Base-by-base conservation (phyloP, 495 filamentous ascomycete species). In the Penicillium psychrofluorescens region DNA sequence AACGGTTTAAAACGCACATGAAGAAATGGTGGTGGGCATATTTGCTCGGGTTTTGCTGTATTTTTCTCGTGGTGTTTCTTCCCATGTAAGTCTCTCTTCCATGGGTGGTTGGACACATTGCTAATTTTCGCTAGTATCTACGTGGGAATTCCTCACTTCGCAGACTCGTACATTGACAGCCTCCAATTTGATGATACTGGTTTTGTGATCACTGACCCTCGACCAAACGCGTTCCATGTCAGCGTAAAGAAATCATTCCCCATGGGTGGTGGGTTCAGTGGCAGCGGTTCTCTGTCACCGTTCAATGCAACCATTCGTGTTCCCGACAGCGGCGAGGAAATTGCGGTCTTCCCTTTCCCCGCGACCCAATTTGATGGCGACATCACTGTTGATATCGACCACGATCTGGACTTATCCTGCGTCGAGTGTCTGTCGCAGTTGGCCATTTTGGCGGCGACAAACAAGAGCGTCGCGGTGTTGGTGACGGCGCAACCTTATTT, bases 11-110 rank as follows among this genome's bases (percentile, higher is more conserved):
- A 39, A 22, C 38, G 11, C 58, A 62, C 29, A 56, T 64, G 56
- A 62, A 60, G 43, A 56, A 45, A 36, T 51, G 59, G 54, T 64
- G 61, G 58, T 64, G 58, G 58, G 29, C 46, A 0, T 62, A 64
- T 44, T 30, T 55, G 22, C 45, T 62, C n/a, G 48, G 28, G 8
- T 36, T 62, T 11, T 45, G 50, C 31, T 36, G 45, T 12, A 40
- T 53, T 8, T 42, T 64, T 7, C 37, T 64, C 1, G 46, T 62
- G 5, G 45, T 44, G 2, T 36, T 62, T 12, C 48, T 64, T 3
- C 61, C 61, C 0, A 30, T 64, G 60, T 63, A 45, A 52, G 47
- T 9, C 32, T 27, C 10, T 9, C 11, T 9, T 22, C 22, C 22
- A 22, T 22, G 22, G 22, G 22, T 22, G 22, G 6, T 22, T 6